Conservation (phyloP, 495 filamentous ascomycete species). For the Penicillium paxilli region DNA sequence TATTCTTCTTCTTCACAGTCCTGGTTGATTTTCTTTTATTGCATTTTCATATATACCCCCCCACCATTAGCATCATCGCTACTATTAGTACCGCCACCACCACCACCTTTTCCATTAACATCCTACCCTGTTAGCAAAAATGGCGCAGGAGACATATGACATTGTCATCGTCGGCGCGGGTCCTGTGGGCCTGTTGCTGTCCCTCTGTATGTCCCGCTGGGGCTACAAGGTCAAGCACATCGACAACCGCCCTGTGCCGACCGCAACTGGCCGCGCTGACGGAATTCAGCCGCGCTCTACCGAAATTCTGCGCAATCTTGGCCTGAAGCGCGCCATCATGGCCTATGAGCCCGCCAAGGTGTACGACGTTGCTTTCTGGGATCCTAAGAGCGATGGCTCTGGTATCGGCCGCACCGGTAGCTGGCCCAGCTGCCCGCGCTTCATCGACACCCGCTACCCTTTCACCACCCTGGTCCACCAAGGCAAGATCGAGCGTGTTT, state of each 20-base stretch:
- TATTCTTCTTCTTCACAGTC: not conserved
- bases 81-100: too few relatives aligned
- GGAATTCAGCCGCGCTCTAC: constrained; percentile 73
- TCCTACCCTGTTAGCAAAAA: constrained; percentile 17
- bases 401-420: constrained; percentile 62
- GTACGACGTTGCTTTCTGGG: constrained; percentile 69
- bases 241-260: constrained; percentile 64
- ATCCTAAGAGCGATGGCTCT: constrained; percentile 48
- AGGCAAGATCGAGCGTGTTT: constrained; percentile 64
- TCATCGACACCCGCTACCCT: constrained; percentile 66
- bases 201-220: constrained; percentile 74
- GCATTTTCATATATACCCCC: not conserved
- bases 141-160: constrained; percentile 58
- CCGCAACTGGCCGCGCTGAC: constrained; percentile 70
- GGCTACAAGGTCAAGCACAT: constrained; percentile 69
- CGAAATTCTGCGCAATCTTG: constrained; percentile 67
- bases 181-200: constrained; percentile 83
- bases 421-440: constrained; percentile 63
- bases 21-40: not conserved
- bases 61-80: too few relatives aligned
- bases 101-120: not conserved
- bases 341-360: constrained; percentile 64
- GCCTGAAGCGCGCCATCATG: constrained; percentile 64
- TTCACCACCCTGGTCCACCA: constrained; percentile 67
- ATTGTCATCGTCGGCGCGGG: constrained; percentile 87